Evolutionary conservation across 148 eudicot genomes (phyloP).

Genomic region (Rhododendron henanense): DNA sequence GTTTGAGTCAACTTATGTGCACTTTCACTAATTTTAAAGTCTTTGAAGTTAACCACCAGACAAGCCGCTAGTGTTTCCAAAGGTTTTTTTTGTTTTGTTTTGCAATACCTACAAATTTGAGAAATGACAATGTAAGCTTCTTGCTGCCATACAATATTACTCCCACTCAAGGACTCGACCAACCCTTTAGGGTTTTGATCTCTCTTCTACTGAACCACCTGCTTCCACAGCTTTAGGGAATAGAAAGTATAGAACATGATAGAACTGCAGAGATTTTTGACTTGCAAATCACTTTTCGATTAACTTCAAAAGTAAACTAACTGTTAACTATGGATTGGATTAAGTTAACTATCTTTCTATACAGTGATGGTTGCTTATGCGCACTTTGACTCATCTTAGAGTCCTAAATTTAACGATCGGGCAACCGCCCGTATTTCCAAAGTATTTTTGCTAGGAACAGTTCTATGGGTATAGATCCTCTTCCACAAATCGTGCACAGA

Average conservation of each 20-base stretch:
- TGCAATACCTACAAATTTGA: neutral
- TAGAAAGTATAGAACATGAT: neutral
- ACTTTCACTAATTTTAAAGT: too few species aligned
- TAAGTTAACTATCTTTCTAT: neutral
- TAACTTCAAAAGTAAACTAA: neutral
- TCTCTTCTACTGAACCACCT: neutral
- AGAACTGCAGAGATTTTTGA: neutral
- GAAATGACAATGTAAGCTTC: neutral
- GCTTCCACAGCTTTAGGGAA: neutral
- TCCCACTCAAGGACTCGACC: too few species aligned
- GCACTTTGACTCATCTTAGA: too few species aligned
- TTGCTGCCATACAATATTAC: neutral
- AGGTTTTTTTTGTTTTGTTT: neutral
- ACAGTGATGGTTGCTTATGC: too few species aligned
- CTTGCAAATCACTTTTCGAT: neutral
- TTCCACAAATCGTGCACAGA: too few species aligned
- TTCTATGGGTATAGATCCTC: too few species aligned
- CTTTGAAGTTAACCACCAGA: neutral
- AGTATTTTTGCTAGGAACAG: too few species aligned
- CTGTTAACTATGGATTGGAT: neutral
- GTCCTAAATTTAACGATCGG: too few species aligned
- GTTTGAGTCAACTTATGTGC: too few species aligned
- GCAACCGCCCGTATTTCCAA: too few species aligned
- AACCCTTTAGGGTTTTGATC: neutral
- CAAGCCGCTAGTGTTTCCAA: neutral